Conservation (phyloP, 2,329 filamentous ascomycete species). For the Hypoxylon sp. region DNA sequence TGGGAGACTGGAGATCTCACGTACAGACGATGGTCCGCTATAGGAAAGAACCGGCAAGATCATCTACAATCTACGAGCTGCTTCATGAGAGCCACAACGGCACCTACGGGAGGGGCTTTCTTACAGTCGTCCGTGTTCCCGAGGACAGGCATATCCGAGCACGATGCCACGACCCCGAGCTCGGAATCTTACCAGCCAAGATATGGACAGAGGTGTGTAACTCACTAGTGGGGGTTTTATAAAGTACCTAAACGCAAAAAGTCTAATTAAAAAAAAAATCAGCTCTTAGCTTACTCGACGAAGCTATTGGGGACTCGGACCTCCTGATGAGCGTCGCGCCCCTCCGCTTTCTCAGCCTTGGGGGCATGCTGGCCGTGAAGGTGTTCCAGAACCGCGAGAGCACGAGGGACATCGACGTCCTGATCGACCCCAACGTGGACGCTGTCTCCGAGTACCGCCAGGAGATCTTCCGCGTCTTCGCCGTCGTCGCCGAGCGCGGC, state of each 20-base stretch:
- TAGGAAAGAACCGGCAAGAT: neutral
- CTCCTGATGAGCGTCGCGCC: constrained; percentile 42
- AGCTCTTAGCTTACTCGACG: constrained; percentile 35
- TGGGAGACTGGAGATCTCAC: no score
- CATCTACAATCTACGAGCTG: neutral
- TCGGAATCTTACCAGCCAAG: neutral
- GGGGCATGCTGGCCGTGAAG: constrained; percentile 37
- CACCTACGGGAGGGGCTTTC: neutral
- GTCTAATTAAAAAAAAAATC: neutral
- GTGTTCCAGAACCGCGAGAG: constrained; percentile 36
- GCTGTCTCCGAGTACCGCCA: constrained; percentile 32
- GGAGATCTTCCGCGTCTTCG: constrained; percentile 29
- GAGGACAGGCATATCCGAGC: neutral
- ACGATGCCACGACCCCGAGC: neutral
- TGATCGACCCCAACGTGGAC: constrained; percentile 40
- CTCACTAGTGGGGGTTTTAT: neutral
- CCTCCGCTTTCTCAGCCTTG: constrained; percentile 38
- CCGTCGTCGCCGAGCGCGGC: constrained; percentile 15
- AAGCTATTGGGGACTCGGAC: constrained; percentile 34
- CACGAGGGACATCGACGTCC: constrained; percentile 38
- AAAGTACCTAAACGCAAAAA: no score
- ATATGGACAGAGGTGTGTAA: neutral
- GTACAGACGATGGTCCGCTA: neutral
- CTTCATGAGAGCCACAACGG: neutral
- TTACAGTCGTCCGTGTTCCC: no score